Evolutionary conservation across 768 basidiomycete species (phyloP), one percentile per base, ranked within the genome.

Genomic region (Russula earlei): DNA sequence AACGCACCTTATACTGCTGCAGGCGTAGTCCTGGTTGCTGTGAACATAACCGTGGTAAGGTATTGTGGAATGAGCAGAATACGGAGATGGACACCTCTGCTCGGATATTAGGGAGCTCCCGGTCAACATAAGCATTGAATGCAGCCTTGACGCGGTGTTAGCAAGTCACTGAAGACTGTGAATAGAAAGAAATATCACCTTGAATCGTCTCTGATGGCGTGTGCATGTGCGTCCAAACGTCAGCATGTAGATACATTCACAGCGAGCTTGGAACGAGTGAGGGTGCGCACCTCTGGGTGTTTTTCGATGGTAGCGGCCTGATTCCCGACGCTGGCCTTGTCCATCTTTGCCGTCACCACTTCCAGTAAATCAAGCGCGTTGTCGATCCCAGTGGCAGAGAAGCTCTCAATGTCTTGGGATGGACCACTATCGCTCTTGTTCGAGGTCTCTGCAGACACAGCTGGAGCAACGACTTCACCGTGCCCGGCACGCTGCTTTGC

Each of bases 181-280:
- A 34, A 41, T n/a, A 41, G 50, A 58, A 49, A 40, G 56, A 17
- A n/a, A 49, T 56, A 46, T 41, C 67, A 82, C 88, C 81, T 95
- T 94, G 78, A 89, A 91, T 57, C 92, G 84, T 69, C 91, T 81
- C 89, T 94, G 68, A 34, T n/a, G n/a, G n/a, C n/a, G n/a, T n/a
- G 55, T 37, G 15, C 54, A 42, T 17, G 15, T 37, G 49, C 48
- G 53, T 22, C 47, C 62, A 41, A 66, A 19, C 11, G 55, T 48
- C 15, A 37, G 54, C n/a, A 41, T n/a, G 11, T 15, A 20, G n/a
- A n/a, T n/a, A n/a, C n/a, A n/a, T n/a, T n/a, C n/a, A 27, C 10
- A 49, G 25, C 25, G 11, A 17, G 9, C 17, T 24, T n/a, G 17
- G 14, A n/a, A n/a, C n/a, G n/a, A n/a, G n/a, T 17, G 29, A 53